Conservation (phyloP, 1,284 basidiomycete species). For the Hortiboletus rubellus region DNA sequence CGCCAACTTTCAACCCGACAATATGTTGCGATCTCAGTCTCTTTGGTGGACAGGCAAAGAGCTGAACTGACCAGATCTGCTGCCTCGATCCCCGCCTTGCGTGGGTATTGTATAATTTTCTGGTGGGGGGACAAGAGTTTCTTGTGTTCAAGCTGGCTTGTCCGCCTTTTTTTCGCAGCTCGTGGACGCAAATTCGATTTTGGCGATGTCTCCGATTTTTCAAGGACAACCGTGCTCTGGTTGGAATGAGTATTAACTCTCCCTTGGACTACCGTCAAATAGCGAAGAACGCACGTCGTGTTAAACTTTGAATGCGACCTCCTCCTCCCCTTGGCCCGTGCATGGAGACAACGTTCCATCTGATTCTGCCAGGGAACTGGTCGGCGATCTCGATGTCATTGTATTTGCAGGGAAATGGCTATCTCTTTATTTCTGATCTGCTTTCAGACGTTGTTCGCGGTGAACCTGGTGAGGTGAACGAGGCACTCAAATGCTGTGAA, state of each 20-base stretch:
- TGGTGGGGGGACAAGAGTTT: neutral
- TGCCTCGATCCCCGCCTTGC: neutral
- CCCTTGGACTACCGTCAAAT: too few relatives aligned
- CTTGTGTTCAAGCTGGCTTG: neutral
- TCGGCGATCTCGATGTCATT: neutral
- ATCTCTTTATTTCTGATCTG: neutral
- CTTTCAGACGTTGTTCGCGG: neutral
- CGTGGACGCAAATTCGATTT: neutral
- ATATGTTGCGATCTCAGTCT: too few relatives aligned
- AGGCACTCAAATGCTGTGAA: neutral
- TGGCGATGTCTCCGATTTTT: neutral
- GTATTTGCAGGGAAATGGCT: too few relatives aligned
- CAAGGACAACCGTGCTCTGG: neutral
- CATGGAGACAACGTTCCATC: neutral
- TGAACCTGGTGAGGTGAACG: neutral
- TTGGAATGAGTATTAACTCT: neutral
- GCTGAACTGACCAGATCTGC: neutral
- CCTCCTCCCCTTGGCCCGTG: neutral
- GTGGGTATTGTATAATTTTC: neutral
- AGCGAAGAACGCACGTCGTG: neutral
- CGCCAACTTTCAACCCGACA: neutral
- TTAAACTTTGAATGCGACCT: neutral
- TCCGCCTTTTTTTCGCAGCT: neutral
- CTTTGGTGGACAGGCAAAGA: neutral
- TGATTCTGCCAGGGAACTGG: neutral